These are phyloP conservation scores for Dorcoceras hygrometricum DNA, from an alignment of 257 asterid species.

Conservation along the genomic window DNA sequence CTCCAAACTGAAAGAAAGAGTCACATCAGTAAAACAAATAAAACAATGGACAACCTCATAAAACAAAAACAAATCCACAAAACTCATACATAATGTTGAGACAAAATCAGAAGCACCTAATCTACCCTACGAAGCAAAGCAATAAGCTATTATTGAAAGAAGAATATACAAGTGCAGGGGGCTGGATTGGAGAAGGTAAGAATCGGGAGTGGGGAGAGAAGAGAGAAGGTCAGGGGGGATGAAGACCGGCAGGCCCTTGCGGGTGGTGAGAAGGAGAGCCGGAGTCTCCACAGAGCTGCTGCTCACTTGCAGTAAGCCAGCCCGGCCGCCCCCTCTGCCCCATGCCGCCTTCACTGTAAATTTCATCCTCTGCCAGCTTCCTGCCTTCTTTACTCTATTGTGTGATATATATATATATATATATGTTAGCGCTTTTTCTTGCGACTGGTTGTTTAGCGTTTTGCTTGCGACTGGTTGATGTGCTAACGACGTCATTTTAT, in stretches of 20 bases:
- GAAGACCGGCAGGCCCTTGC: conserved; percentile 83
- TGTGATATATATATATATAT: too few relatives aligned
- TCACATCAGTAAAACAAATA: conserved; percentile 1
- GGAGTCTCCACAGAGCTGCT: conserved; percentile 70
- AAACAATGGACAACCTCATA: not conserved
- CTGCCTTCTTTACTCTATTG: too few relatives aligned
- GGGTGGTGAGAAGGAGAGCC: conserved; percentile 75
- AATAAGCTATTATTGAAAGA: not conserved
- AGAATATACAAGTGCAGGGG: conserved; percentile 75
- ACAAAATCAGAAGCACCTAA: not conserved
- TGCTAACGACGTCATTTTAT: too few relatives aligned
- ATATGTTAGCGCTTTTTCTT: too few relatives aligned
- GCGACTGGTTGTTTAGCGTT: too few relatives aligned
- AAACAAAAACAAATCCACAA: not conserved
- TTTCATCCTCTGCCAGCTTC: conserved; percentile 55
- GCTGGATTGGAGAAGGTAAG: conserved; percentile 70
- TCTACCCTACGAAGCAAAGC: not conserved
- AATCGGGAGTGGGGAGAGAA: conserved; percentile 73
- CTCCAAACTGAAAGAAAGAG: conserved; percentile 49
- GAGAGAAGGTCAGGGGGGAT: conserved; percentile 86
- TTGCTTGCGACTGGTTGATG: too few relatives aligned
- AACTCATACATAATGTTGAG: too few relatives aligned
- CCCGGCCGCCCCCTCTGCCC: conserved; percentile 77
- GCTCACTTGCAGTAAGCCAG: conserved; percentile 61
- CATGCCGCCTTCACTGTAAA: conserved; percentile 50